Evolutionary conservation across 495 filamentous ascomycete species (phyloP).

Genomic region (Jackrogersella multiformis): DNA sequence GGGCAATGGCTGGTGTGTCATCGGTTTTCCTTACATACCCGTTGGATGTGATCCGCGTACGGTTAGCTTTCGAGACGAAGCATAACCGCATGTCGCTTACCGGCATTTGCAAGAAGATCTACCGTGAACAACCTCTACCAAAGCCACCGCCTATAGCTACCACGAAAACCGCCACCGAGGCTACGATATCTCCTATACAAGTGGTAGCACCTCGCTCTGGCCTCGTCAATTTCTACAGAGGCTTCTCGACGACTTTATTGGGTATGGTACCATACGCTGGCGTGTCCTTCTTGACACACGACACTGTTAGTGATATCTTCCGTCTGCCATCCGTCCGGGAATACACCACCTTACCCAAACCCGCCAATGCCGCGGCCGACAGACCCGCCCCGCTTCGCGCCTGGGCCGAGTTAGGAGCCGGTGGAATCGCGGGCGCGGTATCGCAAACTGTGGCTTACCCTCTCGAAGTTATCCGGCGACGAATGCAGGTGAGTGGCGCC

Average conservation of each 20-base stretch:
- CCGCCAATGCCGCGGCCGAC: slow-evolving; percentile 55
- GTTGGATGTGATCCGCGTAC: slow-evolving; percentile 89
- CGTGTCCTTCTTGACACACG: slow-evolving; percentile 96
- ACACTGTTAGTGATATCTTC: slow-evolving; percentile 82
- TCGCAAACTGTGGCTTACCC: slow-evolving; percentile 94
- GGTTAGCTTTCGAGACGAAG: slow-evolving; percentile 92
- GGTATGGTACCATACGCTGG: slow-evolving; percentile 98
- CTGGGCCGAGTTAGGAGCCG: slow-evolving; percentile 86
- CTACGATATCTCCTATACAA: slow-evolving; percentile 44
- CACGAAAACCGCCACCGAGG: slow-evolving; percentile 31
- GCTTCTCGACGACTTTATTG: slow-evolving; percentile 85
- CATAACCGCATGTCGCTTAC: slow-evolving; percentile 69
- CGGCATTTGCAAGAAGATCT: slow-evolving; percentile 82
- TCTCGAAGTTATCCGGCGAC: slow-evolving; percentile 86
- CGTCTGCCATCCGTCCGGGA: slow-evolving; percentile 69
- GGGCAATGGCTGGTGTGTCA: slow-evolving; percentile 83
- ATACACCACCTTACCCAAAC: slow-evolving; percentile 69
- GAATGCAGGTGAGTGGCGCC: slow-evolving; percentile 96
- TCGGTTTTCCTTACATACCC: slow-evolving; percentile 97
- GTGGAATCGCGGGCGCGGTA: slow-evolving; percentile 84
- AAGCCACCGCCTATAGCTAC: slow-evolving; percentile 29
- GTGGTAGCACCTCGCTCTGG: slow-evolving; percentile 68
- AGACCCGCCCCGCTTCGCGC: slow-evolving; percentile 72
- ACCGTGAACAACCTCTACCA: slow-evolving; percentile 68
- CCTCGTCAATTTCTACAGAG: slow-evolving; percentile 90